phyloP scores from a whole-genome alignment of 176 grass and related monocot species.

The Elymus sibiricus region DNA sequence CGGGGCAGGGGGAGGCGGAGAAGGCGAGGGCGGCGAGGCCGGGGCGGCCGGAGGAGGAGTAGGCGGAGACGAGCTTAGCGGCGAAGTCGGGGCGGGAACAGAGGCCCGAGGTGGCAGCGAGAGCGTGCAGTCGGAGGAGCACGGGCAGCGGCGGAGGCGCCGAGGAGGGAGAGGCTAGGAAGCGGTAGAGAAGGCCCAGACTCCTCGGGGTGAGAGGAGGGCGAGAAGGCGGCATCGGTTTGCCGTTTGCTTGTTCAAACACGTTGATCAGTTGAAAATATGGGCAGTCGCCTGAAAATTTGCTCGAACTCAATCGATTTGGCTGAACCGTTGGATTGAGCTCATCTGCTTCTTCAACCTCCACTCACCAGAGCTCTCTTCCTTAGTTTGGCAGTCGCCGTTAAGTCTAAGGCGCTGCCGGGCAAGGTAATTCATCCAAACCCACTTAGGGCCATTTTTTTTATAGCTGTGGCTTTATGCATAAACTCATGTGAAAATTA shows the following conservation, averaged over 20 bases:
- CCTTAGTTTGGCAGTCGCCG: no score
- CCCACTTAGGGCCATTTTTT: no score
- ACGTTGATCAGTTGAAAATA: background rate
- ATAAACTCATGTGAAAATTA: no score
- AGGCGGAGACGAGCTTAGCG: slow-evolving; percentile 71
- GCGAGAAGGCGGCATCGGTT: slow-evolving; percentile 24
- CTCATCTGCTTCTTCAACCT: no score
- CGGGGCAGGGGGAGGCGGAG: slow-evolving; percentile 14
- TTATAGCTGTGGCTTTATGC: no score
- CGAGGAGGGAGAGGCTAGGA: slow-evolving; percentile 32
- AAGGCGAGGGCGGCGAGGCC: slow-evolving; percentile 48
- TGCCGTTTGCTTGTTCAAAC: slow-evolving; percentile 21
- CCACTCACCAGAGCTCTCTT: no score
- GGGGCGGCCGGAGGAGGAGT: slow-evolving; percentile 37
- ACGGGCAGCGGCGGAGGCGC: slow-evolving; percentile 8
- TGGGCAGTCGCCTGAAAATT: no score
- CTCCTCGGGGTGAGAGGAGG: background rate
- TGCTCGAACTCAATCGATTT: no score
- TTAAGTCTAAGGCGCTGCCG: no score
- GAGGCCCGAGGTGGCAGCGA: slow-evolving; percentile 49
- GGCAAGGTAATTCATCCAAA: no score
- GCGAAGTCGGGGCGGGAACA: slow-evolving; percentile 49
- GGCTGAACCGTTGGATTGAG: no score
- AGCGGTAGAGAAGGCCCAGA: slow-evolving; percentile 25
- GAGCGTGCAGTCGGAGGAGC: slow-evolving; percentile 49